Percentiles rank a stretch among this genome's conserved stretches.
These are phyloP conservation scores for Ceratocystis diversiconidia DNA, from an alignment of 2,329 filamentous ascomycete genomes.

Conservation along the genomic window DNA sequence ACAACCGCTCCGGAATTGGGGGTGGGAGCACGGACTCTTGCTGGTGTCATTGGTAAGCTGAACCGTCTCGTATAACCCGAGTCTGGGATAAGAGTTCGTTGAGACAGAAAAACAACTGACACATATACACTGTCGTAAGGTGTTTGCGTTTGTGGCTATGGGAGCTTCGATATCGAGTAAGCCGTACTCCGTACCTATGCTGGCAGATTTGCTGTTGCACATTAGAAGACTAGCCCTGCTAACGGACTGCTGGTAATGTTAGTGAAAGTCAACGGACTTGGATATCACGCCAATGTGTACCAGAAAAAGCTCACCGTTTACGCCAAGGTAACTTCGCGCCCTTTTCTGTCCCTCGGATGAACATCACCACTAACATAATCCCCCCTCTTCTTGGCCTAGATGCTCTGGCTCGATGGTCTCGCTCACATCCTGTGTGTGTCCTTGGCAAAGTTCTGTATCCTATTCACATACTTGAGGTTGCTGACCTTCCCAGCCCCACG, in stretches of 20 bases:
- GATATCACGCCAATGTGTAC: background rate
- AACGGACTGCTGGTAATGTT: background rate
- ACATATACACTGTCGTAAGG: background rate
- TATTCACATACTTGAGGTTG: slow-evolving; percentile 22
- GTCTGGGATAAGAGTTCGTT: background rate
- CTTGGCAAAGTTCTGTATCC: slow-evolving; percentile 21
- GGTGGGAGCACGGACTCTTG: slow-evolving; percentile 26
- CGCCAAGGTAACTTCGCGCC: slow-evolving; percentile 12
- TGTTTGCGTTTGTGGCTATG: slow-evolving; percentile 16
- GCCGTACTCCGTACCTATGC: background rate
- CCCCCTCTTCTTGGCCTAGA: background rate
- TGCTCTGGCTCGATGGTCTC: slow-evolving; percentile 17
- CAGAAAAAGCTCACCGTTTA: slow-evolving; percentile 8
- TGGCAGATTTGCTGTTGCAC: background rate
- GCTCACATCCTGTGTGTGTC: slow-evolving; percentile 19
- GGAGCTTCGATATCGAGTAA: slow-evolving; percentile 17
- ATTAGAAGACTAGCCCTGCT: background rate
- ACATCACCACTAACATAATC: background rate
- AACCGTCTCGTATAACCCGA: background rate
- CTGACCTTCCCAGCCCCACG: slow-evolving; percentile 20
- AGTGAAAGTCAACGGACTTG: slow-evolving; percentile 16
- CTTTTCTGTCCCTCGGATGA: background rate
- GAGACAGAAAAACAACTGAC: background rate
- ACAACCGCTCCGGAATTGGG: slow-evolving; percentile 25
- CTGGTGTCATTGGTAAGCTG: slow-evolving; percentile 23